Evolutionary conservation across 345 rosid species (phyloP), one percentile per base, ranked within the genome.

Genomic region (Cardiospermum halicacabum): DNA sequence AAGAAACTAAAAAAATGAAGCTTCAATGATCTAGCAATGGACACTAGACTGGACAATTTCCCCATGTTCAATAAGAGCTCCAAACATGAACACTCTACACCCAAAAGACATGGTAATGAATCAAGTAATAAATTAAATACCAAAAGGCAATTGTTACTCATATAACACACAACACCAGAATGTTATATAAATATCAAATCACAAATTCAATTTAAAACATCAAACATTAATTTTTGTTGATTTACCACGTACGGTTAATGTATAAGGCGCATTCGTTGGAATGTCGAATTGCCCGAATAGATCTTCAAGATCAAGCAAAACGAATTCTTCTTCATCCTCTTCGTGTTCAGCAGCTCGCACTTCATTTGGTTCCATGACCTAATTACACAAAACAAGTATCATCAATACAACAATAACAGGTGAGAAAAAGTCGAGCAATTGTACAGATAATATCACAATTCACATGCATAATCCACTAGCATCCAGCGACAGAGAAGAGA

Each of bases 241-340:
- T 27, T 24, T 8, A 27, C 62, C 56, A 48, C 85, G 18, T 74
- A 85, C 88, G 11, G 88, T 69, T 6, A 85, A 70, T 59, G 73
- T 68, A 50, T 83, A 85, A 5, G 88, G 81, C 0, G 84, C 75
- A 54, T 81, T 66, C 24, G 86, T 77, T 0, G 78, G 80, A 40
- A 85, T 69, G 36, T 79, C 75, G 45, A 85, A 42, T 53, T 66
- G 64, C 4, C 72, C 82, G 21, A 69, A 65, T 49, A 85, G 73
- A 26, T 63, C 72, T 62, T 79, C 82, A 34, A 85, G 77, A 72
- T 85, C 91, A 50, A 85, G 84, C 55, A 85, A 51, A 24, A 81
- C 72, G 58, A 74, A 79, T 68, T 81, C 90, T 64, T 75, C 84
- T 40, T 72, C 83, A 22, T 66, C 69, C 57, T 68, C 71, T n/a